Evolutionary conservation across 352 stramenopile genomes (phyloP), one percentile per base, ranked within the genome.

Genomic region (Phytophthora nicotianae): DNA sequence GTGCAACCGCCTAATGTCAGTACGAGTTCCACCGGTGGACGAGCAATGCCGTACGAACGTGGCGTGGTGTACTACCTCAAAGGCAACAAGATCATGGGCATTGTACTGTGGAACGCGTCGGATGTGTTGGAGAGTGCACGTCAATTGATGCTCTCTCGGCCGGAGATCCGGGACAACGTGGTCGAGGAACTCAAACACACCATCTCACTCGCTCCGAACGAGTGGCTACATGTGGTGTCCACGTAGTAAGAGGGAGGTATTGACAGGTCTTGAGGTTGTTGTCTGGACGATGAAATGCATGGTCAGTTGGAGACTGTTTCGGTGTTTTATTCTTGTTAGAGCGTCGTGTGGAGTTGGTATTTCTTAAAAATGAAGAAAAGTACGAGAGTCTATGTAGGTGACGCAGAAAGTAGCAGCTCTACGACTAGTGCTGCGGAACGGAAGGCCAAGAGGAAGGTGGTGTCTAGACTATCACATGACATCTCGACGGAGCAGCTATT

Each of bases 1-100:
- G 85, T 97, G 13, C 79, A 86, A 53, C 69, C 71, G 46, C 78
- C 47, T 29, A 69, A 63, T 27, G 42, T 65, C 17, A 17, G 53
- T 4, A 19, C 38, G 2, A 49, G 47, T 11, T 5, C 21, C 5
- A 59, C 60, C 26, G 49, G 52, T 2, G 37, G 26, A 5, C 62
- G 53, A 26, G 62, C 52, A 33, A 54, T 62, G 46, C 45, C 62
- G 14, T 96, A 87, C 54, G 73, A 93, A 47, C 86, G 91, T 37
- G 91, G 91, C 14, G 76, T 97, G 35, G 89, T 97, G 43, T 97
- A 97, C 68, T 97, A 97, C 47, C 68, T 97, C 19, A 84, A 89
- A 46, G 87, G 86, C 43, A 95, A 91, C 74, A 90, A 91, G 56
- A 90, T 97, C 58, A 89, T 96, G 63, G 91, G 91, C 43, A 91